phyloP scores from a whole-genome alignment of 139 green algal genomes.

The Coccomyxa sp. region DNA sequence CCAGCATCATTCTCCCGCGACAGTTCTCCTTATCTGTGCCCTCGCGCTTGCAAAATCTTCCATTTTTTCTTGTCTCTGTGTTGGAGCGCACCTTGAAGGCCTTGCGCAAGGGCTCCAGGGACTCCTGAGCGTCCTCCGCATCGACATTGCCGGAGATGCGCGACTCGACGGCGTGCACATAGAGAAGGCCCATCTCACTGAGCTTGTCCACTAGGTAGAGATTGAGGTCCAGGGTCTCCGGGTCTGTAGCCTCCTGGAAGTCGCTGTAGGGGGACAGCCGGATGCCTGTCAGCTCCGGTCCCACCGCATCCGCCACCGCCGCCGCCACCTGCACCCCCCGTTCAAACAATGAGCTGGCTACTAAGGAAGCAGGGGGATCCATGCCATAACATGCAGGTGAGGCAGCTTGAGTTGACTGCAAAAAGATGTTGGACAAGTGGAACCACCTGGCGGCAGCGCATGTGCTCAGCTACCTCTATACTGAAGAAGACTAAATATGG shows the following conservation, averaged over 20 bases:
- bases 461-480: not conserved
- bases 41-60: not conserved
- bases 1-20: not conserved
- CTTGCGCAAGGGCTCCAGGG: slow-evolving; percentile 53
- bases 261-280: slow-evolving; percentile 63
- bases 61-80: not conserved
- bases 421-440: not conserved
- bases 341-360: not conserved
- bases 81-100: slow-evolving; percentile 7
- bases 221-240: slow-evolving; percentile 17
- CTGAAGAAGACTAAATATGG: not conserved
- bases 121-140: slow-evolving; percentile 13
- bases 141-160: slow-evolving; percentile 5
- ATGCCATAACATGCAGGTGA: not conserved
- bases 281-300: slow-evolving; percentile 39
- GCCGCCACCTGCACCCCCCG: not conserved
- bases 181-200: slow-evolving; percentile 53
- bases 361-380: not conserved
- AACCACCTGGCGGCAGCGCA: not conserved
- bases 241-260: slow-evolving; percentile 18
- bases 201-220: slow-evolving; percentile 66
- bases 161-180: slow-evolving; percentile 73
- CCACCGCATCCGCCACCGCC: not conserved
- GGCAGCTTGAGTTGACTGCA: not conserved
- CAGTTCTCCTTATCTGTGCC: not conserved